Base-by-base conservation (phyloP, 1,284 basidiomycete species). In the Filobasidium uniguttulatum region DNA sequence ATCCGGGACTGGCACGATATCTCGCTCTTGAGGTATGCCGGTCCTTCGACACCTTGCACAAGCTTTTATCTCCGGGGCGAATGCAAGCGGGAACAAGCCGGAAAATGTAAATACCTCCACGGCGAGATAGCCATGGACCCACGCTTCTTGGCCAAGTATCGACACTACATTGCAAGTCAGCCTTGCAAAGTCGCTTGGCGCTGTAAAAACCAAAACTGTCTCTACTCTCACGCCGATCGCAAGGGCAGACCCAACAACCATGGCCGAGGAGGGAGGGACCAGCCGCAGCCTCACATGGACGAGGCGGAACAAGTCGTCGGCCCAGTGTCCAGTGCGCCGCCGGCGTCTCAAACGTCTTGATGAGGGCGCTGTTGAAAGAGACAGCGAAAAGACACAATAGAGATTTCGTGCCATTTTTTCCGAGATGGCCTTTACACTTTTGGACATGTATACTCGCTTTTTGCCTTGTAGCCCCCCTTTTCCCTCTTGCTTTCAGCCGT, bases 151-250 rank as follows among this genome's bases (percentile, higher is more conserved):
- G 43, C 34, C 20, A 46, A 38, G 26, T 52, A 52, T 36, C 45
- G 50, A 30, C 28, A 40, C 36, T 52, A 48, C 38, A 46, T 52
- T 44, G 40, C 40, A 25, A 48, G 46, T 23, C 50, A 52, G 25
- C 50, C 50, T 23, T 52, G 50, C 26, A 46, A 40, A 1, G 23
- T 31, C 41, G 45, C 38, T 14, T 9, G 33, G 34, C 19, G 25
- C 15, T 52, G 50, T 28, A 26, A 35, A 22, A 19, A 37, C 29
- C 15, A 17, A 10, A 12, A 30, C 22, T 29, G 33, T 14, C n/a
- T 52, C 34, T 34, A 52, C 41, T 23, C 37, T 43, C 31, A 40
- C 31, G 28, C 49, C 38, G 20, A 46, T 29, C 15, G 41, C 38
- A 37, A 5, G 41, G 47, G 47, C 30, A 40, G 23, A 17, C 17